Conservation (phyloP, 257 asterid species). For the Gentiana straminea region DNA sequence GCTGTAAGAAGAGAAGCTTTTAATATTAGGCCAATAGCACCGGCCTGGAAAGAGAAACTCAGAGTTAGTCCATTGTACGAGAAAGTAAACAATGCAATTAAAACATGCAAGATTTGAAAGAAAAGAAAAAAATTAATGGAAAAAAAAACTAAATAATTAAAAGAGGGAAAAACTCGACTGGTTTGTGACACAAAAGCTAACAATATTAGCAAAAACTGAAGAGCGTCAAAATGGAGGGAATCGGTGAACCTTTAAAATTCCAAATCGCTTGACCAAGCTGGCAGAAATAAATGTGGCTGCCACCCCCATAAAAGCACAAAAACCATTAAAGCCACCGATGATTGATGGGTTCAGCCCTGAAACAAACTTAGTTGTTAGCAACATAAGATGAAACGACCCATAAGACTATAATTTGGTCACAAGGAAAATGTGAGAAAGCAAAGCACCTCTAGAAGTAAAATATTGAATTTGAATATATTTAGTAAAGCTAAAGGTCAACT, state of each 20-base stretch:
- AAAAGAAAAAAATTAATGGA: no score
- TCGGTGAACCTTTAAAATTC: slow-evolving; percentile 55
- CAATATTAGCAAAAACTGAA: neutral
- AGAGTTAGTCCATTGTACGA: slow-evolving; percentile 8
- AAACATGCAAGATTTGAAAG: neutral
- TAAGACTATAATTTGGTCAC: neutral
- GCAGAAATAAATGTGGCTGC: slow-evolving; percentile 87
- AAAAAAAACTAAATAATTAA: no score
- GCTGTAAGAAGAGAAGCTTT: slow-evolving; percentile 80
- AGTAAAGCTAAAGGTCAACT: no score
- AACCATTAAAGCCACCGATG: slow-evolving; percentile 85
- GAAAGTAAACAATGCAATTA: neutral
- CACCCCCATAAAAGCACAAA: slow-evolving; percentile 88
- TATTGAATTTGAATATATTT: no score
- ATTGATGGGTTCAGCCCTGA: slow-evolving; percentile 87
- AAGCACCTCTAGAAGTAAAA: neutral
- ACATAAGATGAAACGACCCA: neutral
- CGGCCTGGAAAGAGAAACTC: slow-evolving; percentile 55
- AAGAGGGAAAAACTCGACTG: neutral
- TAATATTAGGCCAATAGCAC: slow-evolving; percentile 81
- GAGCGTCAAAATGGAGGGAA: neutral
- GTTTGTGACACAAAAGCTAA: neutral
- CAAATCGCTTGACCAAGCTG: slow-evolving; percentile 62
- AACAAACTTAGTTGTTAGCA: slow-evolving; percentile 10
- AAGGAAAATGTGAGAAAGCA: neutral